Evolutionary conservation across 208 protist species (phyloP).

Genomic region (Acanthamoeba castellanii): DNA sequence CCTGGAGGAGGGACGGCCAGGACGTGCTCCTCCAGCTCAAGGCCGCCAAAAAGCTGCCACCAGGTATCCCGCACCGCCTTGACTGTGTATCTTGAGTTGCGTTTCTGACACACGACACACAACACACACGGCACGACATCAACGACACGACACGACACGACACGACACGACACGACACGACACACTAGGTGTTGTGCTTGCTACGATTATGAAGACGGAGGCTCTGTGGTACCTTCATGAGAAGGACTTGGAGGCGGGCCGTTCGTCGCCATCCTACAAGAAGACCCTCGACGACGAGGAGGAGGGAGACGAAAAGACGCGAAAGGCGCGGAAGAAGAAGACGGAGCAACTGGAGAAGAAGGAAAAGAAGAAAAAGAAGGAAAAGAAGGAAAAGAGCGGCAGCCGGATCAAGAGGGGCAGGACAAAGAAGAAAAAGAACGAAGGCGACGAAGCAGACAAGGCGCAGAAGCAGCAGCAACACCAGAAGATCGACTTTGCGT

Average conservation of each 20-base stretch:
- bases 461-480: not conserved
- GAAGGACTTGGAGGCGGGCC: not conserved
- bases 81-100: not conserved
- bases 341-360: not conserved
- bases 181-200: not conserved
- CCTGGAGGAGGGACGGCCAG: not conserved
- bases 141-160: not conserved
- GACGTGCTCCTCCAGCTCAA: slow-evolving; percentile 29
- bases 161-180: too few relatives aligned
- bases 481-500: not conserved
- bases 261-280: not conserved
- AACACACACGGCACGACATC: not conserved
- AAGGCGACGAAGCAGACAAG: not conserved
- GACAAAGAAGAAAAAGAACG: not conserved
- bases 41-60: not conserved
- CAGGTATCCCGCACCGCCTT: not conserved
- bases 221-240: not conserved
- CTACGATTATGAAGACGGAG: slow-evolving; percentile 56
- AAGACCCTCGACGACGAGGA: not conserved
- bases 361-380: not conserved
- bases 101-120: not conserved
- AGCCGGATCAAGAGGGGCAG: not conserved
- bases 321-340: not conserved
- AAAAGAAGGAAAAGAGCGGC: not conserved
- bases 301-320: not conserved